These are phyloP conservation scores for Kregervanrija delftensis DNA, from an alignment of 805 yeast genomes.

Conservation along the genomic window DNA sequence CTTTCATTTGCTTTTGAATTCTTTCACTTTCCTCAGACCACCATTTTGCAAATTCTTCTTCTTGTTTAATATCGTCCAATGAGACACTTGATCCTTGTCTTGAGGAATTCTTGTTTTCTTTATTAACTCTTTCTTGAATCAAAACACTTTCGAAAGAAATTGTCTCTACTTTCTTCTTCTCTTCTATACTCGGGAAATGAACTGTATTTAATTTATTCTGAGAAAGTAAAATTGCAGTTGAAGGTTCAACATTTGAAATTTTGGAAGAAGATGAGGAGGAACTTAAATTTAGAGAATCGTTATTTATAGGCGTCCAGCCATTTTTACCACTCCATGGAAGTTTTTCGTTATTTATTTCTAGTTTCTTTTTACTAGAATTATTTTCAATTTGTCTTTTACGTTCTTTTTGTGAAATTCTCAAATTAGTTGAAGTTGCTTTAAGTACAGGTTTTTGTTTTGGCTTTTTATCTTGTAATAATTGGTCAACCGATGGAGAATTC, in stretches of 20 bases:
- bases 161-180: slow-evolving; percentile 1
- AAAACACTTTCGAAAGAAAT: slow-evolving; percentile 21
- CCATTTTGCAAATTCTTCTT: slow-evolving; percentile 82
- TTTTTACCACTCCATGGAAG: no score
- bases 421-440: no score
- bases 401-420: slow-evolving; percentile 16
- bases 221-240: slow-evolving; percentile 30
- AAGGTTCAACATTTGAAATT: slow-evolving; percentile 7
- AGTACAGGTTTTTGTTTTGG: no score
- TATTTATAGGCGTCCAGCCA: no score
- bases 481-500: no score
- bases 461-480: no score
- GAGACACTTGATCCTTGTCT: slow-evolving; percentile 22
- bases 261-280: background rate
- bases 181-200: slow-evolving; percentile 16
- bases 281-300: no score
- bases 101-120: slow-evolving; percentile 21
- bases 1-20: slow-evolving; percentile 41
- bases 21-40: slow-evolving; percentile 74
- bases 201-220: slow-evolving; percentile 28
- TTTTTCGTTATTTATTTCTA: no score
- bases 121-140: slow-evolving; percentile 17
- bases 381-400: background rate
- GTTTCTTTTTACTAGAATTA: no score
- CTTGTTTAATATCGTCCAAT: slow-evolving; percentile 67